phyloP scores from a whole-genome alignment of 495 filamentous ascomycete genomes.

The Hyaloscypha variabilis region DNA sequence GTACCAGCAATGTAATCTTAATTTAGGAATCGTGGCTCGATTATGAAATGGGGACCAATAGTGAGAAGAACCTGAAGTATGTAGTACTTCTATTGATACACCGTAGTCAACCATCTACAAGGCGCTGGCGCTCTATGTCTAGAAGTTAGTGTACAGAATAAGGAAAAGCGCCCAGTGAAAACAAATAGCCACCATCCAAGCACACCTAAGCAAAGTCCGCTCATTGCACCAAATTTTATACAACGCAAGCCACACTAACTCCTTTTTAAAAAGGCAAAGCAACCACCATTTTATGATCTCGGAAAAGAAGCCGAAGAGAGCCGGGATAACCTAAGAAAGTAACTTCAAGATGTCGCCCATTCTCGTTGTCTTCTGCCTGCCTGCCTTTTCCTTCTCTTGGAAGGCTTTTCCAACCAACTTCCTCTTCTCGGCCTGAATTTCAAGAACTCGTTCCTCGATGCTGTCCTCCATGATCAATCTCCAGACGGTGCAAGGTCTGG shows the following conservation, averaged over 20 bases:
- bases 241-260: not conserved
- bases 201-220: not conserved
- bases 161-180: not conserved
- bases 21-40: too few species aligned
- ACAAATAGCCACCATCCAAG: conserved; percentile 1
- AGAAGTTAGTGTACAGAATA: not conserved
- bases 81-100: not conserved
- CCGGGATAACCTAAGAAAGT: conserved; percentile 7
- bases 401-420: conserved; percentile 78
- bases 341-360: conserved; percentile 35
- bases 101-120: not conserved
- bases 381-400: conserved; percentile 49
- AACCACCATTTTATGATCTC: not conserved
- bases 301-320: not conserved
- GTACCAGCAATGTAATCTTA: too few species aligned
- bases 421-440: conserved; percentile 82
- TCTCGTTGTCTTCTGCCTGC: conserved; percentile 32
- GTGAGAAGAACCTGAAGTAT: not conserved
- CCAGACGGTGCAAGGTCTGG: conserved; percentile 74
- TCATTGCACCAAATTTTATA: not conserved
- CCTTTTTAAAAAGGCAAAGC: not conserved
- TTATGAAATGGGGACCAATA: too few species aligned
- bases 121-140: not conserved
- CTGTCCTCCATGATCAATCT: conserved; percentile 80
- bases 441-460: conserved; percentile 84